These are phyloP conservation scores for Cyclotella cryptica DNA, from an alignment of 108 stramenopile species.

Conservation along the genomic window DNA sequence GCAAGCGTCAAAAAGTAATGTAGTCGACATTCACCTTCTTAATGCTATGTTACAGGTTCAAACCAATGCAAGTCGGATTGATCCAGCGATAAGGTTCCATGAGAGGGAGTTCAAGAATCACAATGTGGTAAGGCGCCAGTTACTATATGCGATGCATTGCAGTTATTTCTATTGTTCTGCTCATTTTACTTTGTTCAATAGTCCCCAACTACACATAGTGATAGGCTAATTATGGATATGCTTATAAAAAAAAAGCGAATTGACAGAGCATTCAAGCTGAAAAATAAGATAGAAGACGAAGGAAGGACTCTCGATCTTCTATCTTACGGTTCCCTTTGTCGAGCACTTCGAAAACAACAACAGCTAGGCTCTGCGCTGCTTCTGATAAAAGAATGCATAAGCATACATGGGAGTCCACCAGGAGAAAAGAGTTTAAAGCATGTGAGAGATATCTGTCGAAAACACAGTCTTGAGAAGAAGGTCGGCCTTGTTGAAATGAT, in stretches of 20 bases:
- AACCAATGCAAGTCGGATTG: constrained; percentile 62
- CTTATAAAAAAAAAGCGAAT: constrained; percentile 74
- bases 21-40: constrained; percentile 71
- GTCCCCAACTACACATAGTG: constrained; percentile 80
- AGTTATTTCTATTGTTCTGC: neutral
- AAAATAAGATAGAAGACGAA: constrained; percentile 60
- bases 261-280: constrained; percentile 76
- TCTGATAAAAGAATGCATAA: constrained; percentile 81
- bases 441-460: constrained; percentile 61
- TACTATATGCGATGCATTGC: neutral
- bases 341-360: constrained; percentile 68
- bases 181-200: constrained; percentile 19
- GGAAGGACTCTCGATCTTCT: constrained; percentile 72
- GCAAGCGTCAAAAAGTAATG: constrained; percentile 66
- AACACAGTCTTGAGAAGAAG: constrained; percentile 53
- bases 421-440: constrained; percentile 66
- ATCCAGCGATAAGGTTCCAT: constrained; percentile 70
- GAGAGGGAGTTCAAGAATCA: constrained; percentile 61
- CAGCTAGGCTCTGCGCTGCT: constrained; percentile 83
- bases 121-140: constrained; percentile 53
- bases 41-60: constrained; percentile 80
- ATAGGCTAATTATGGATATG: constrained; percentile 84
- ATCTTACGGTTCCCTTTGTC: constrained; percentile 78
- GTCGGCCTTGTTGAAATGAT: constrained; percentile 62
- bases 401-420: constrained; percentile 69